These are phyloP conservation scores for Neurospora discreta DNA, from an alignment of 495 filamentous ascomycete species.

Conservation along the genomic window DNA sequence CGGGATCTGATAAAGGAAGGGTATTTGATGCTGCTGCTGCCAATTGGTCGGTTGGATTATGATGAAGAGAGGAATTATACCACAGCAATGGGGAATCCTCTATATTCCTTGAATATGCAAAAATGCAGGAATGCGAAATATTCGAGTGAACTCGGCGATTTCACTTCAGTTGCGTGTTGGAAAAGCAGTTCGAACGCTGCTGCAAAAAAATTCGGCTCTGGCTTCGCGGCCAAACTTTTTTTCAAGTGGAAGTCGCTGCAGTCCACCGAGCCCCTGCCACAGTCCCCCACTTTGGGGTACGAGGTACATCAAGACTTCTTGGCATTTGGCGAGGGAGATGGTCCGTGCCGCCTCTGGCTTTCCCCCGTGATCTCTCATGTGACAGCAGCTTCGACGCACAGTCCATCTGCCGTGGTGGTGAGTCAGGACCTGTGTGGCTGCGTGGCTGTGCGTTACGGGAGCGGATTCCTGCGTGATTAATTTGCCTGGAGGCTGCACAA, in stretches of 20 bases:
- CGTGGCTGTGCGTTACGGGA: neutral
- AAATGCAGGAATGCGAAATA: neutral
- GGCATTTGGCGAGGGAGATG: neutral
- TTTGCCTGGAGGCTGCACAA: neutral
- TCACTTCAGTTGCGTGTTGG: neutral
- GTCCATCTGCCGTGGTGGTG: neutral
- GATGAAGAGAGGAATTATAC: neutral
- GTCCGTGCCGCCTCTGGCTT: neutral
- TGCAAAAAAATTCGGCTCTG: constrained; percentile 15
- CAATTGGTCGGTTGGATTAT: neutral
- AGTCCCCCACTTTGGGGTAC: neutral
- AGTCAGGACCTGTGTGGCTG: neutral
- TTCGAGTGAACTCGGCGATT: neutral
- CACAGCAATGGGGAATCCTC: neutral
- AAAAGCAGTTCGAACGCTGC: neutral
- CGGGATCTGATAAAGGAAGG: neutral
- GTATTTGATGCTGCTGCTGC: neutral
- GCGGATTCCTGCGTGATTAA: neutral
- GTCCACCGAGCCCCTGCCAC: neutral
- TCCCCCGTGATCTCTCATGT: constrained; percentile 3
- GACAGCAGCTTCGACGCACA: neutral
- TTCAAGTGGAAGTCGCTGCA: neutral
- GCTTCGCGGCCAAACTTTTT: constrained; percentile 11
- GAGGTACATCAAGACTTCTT: neutral
- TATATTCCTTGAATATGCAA: neutral